Evolutionary conservation across 148 eudicot genomes (phyloP).

Genomic region (Amaranthus cruentus): DNA sequence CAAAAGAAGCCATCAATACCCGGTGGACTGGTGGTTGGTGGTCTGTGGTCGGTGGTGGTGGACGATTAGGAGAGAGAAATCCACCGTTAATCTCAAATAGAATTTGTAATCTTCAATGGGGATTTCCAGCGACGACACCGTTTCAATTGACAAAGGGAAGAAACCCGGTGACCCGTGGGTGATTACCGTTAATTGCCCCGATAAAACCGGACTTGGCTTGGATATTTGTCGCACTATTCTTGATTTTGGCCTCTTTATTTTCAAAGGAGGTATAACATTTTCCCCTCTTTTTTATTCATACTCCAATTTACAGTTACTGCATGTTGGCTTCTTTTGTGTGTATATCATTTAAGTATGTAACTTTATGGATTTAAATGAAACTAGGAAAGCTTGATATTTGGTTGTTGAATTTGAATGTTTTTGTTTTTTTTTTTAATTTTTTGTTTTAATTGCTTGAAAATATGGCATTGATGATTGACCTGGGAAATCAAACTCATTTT

Average conservation of each 20-base stretch:
- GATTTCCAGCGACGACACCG: conserved; percentile 51
- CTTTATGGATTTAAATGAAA: background rate
- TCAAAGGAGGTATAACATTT: conserved; percentile 51
- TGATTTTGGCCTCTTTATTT: conserved; percentile 62
- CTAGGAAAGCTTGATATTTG: background rate
- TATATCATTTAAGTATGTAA: background rate
- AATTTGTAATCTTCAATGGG: conserved; percentile 21
- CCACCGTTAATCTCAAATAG: background rate
- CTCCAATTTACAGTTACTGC: background rate
- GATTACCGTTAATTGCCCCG: conserved; percentile 80
- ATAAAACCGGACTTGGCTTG: conserved; percentile 67
- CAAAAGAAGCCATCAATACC: conserved; percentile 2
- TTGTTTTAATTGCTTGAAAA: background rate
- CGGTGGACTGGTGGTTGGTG: background rate
- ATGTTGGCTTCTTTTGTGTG: no score
- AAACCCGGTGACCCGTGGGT: conserved; percentile 53
- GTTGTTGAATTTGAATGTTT: background rate
- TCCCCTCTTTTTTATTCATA: background rate
- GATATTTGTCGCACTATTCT: conserved; percentile 72
- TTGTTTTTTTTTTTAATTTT: background rate
- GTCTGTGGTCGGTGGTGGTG: background rate
- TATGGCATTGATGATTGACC: background rate
- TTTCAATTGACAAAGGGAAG: conserved; percentile 57
- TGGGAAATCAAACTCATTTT: background rate
- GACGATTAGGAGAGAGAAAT: background rate